Percentiles rank a stretch among this genome's conserved stretches.
Evolutionary conservation across 2,329 filamentous ascomycete genomes (phyloP).

Genomic region (Exophiala sideris): DNA sequence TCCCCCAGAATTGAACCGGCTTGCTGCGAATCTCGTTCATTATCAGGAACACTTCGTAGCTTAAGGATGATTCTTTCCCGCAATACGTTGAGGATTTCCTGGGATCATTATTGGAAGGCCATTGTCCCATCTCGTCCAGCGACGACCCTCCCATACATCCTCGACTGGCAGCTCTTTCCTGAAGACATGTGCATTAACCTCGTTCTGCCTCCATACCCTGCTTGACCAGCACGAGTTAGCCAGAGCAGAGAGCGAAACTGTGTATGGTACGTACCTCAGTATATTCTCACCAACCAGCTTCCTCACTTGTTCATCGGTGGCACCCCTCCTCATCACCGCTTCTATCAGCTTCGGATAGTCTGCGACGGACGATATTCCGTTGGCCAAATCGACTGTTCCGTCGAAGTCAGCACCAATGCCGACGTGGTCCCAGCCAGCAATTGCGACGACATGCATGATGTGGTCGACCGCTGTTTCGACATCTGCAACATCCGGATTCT

Average conservation of each 20-base stretch:
- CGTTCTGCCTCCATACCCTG: slow-evolving; percentile 13
- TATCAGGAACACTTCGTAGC: not conserved
- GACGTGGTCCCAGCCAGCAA: slow-evolving; percentile 82
- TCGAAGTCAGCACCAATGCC: slow-evolving; percentile 89
- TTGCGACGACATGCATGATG: slow-evolving; percentile 73
- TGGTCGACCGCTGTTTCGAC: slow-evolving; percentile 74
- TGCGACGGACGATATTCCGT: slow-evolving; percentile 6
- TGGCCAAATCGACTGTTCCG: slow-evolving; percentile 39
- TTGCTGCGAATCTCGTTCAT: no score
- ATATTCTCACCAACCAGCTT: slow-evolving; percentile 41
- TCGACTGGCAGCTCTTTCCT: not conserved
- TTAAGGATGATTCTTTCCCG: not conserved
- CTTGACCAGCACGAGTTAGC: not conserved
- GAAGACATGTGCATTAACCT: not conserved
- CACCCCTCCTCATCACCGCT: slow-evolving; percentile 39
- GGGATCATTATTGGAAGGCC: slow-evolving; percentile 2
- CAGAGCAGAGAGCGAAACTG: slow-evolving; percentile 21
- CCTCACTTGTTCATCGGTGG: slow-evolving; percentile 38
- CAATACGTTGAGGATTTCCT: not conserved
- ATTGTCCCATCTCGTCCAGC: slow-evolving; percentile 5
- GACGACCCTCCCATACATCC: slow-evolving; percentile 5
- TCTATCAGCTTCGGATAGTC: slow-evolving; percentile 36
- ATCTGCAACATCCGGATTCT: slow-evolving; percentile 48
- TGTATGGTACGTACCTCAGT: slow-evolving; percentile 19
- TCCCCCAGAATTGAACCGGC: no score